Evolutionary conservation across 306 rosid species (phyloP), one percentile per base, ranked within the genome.

Genomic region (Potentilla sterilis): DNA sequence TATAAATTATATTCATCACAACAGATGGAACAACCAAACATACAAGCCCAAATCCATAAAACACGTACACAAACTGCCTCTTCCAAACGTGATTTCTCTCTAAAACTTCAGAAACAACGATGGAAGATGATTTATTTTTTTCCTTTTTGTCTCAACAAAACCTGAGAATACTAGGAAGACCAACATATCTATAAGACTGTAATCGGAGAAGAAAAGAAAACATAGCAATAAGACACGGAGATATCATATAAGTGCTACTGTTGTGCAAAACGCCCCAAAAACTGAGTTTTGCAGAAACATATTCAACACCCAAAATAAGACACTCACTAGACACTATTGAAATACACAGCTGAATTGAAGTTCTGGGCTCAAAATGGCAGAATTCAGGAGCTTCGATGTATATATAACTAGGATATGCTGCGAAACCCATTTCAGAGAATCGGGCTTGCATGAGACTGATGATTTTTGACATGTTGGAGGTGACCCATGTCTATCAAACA

Each of bases 221-320:
- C 76, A 19, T 19, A 58, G 2, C 40, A 66, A 55, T 34, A 43
- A 15, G n/a, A 70, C 37, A 21, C 15, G 10, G 16, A 38, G 18
- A 42, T 6, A 43, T 12, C 59, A 67, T 57, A 73, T 19, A 49
- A 12, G 40, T n/a, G 40, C 18, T n/a, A 42, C 62, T 46, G 35
- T 47, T 69, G 75, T 80, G 79, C 79, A 80, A 48, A 40, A 80
- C 79, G 35, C 10, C 18, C 66, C 10, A 57, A 80, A 80, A 75
- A 54, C 48, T 62, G 69, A 59, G 83, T 24, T 55, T 7, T 59
- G 79, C 76, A 68, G 70, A 47, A 41, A 58, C 70, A 47, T 2
- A 59, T 47, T 24, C 51, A 18, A 15, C 22, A 65, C 67, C 78
- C 70, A 9, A 16, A 18, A 42, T 7, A 77, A 7, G 12, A 55